These are phyloP conservation scores for Cladosporium phlei DNA, from an alignment of 2,329 filamentous ascomycete species.

Conservation along the genomic window DNA sequence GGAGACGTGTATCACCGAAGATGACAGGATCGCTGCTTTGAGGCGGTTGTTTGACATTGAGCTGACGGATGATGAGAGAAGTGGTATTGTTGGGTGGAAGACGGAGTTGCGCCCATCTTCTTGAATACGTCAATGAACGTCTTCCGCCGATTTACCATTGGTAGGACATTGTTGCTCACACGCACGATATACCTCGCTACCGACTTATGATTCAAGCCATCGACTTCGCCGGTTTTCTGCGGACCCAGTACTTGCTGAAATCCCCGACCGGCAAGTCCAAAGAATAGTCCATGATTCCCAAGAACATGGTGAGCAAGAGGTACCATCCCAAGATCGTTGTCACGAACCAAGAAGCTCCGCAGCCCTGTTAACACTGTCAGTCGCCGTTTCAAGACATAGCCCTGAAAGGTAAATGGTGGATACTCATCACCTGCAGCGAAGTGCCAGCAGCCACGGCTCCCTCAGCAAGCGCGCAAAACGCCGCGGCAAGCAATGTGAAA, in stretches of 20 bases:
- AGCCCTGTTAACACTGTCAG: slow-evolving; percentile 8
- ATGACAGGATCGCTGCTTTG: slow-evolving; percentile 39
- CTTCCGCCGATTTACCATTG: too few species aligned
- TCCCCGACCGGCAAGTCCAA: slow-evolving; percentile 20
- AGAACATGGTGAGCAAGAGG: slow-evolving; percentile 16
- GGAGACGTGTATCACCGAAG: slow-evolving; percentile 38
- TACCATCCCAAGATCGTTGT: slow-evolving; percentile 19
- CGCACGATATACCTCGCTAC: too few species aligned
- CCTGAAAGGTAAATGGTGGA: neutral
- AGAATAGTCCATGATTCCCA: slow-evolving; percentile 15
- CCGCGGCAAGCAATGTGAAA: slow-evolving; percentile 17
- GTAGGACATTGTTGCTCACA: too few species aligned
- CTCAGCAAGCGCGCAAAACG: slow-evolving; percentile 15
- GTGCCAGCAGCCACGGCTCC: neutral
- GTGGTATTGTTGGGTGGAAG: slow-evolving; percentile 31
- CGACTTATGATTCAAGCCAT: too few species aligned
- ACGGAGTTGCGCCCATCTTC: neutral
- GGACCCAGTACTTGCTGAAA: slow-evolving; percentile 17
- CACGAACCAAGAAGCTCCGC: slow-evolving; percentile 18
- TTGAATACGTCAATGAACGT: too few species aligned
- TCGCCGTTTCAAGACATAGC: neutral
- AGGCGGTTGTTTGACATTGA: slow-evolving; percentile 42
- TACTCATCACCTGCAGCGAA: slow-evolving; percentile 14
- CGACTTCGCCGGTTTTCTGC: too few species aligned
- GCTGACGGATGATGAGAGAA: slow-evolving; percentile 35